A percentile compares a stretch with the other conserved stretches of the same genome.
These are phyloP conservation scores for Trypanosoma theileri DNA, from an alignment of 208 protist genomes.

Conservation along the genomic window DNA sequence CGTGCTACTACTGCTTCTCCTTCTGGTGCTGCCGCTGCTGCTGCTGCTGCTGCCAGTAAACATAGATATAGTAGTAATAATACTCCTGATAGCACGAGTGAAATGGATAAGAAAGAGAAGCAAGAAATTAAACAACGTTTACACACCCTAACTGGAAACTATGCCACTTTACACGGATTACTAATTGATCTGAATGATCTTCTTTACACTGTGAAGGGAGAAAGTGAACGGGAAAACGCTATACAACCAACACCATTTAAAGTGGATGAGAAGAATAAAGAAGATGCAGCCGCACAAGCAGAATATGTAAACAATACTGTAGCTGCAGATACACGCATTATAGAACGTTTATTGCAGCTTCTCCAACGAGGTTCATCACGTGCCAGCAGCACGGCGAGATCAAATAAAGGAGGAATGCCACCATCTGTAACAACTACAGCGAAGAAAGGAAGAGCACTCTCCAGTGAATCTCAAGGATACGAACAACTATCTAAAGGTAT, in stretches of 20 bases:
- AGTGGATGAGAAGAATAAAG: background rate
- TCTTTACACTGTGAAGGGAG: background rate
- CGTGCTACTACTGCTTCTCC: too few species aligned
- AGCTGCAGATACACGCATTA: background rate
- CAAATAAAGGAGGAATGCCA: too few species aligned
- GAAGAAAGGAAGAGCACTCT: too few species aligned
- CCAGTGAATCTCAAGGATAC: too few species aligned
- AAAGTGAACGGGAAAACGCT: background rate
- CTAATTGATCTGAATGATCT: constrained; percentile 2
- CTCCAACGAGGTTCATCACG: background rate
- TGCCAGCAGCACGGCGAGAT: too few species aligned
- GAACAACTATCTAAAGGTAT: too few species aligned
- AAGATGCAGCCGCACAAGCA: constrained; percentile 2
- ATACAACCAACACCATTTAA: background rate
- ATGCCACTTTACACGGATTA: constrained; percentile 1
- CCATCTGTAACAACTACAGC: too few species aligned
- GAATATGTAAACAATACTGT: constrained; percentile 4
- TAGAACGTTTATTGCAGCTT: background rate
- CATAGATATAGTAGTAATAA: background rate
- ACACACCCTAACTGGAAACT: background rate
- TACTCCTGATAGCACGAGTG: background rate
- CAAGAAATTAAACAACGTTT: background rate
- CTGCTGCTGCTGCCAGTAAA: background rate
- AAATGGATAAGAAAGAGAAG: background rate
- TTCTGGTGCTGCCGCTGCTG: too few species aligned